A percentile compares a stretch with the other conserved stretches of the same genome.
These are phyloP conservation scores for Sonneratia caseolaris DNA, from an alignment of 345 rosid species.

Conservation along the genomic window DNA sequence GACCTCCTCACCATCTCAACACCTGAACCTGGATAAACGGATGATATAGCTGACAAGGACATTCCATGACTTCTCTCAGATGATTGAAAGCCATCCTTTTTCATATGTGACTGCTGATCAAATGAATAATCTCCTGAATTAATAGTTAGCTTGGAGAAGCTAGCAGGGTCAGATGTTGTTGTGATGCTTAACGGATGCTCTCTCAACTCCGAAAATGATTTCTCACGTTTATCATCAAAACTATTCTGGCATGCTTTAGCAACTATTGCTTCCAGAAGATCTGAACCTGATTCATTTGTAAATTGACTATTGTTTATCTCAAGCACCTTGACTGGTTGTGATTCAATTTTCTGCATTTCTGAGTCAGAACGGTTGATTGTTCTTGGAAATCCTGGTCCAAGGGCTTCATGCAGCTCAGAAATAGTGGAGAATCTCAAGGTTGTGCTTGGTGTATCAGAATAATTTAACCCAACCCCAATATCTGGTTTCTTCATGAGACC, in stretches of 20 bases:
- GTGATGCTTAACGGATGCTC: conserved; percentile 44
- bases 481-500: conserved; percentile 22
- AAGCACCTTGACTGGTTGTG: conserved; percentile 28
- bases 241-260: conserved; percentile 52
- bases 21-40: conserved; percentile 56
- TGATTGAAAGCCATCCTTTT: conserved; percentile 33
- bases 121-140: conserved; percentile 38
- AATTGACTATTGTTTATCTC: conserved; percentile 51
- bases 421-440: conserved; percentile 53
- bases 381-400: conserved; percentile 58
- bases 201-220: conserved; percentile 35
- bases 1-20: conserved; percentile 58
- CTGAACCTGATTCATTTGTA: conserved; percentile 44
- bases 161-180: conserved; percentile 39
- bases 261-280: conserved; percentile 87
- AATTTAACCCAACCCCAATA: conserved; percentile 15
- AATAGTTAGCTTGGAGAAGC: conserved; percentile 26
- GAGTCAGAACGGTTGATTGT: conserved; percentile 23
- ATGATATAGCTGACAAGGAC: conserved; percentile 64
- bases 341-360: conserved; percentile 39
- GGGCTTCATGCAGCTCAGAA: conserved; percentile 73
- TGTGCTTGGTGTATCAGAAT: conserved; percentile 19
- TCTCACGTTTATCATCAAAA: conserved; percentile 40
- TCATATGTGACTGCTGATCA: conserved; percentile 31
- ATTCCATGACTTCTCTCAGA: conserved; percentile 47